Conservation (phyloP, 2,329 filamentous ascomycete species). For the Paraphaeosphaeria sporulosa region DNA sequence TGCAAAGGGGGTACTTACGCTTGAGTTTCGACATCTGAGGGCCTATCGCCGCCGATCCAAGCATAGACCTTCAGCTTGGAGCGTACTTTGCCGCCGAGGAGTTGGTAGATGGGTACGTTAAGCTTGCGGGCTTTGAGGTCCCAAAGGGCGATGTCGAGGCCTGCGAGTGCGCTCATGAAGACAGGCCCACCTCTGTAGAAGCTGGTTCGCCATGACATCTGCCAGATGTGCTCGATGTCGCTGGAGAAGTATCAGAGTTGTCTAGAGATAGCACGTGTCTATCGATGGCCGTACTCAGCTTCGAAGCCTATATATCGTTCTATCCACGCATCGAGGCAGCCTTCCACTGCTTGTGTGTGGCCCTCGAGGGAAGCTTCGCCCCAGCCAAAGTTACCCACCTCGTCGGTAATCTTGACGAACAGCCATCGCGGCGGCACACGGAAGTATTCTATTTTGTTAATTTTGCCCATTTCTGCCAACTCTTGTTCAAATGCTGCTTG, state of each 20-base stretch:
- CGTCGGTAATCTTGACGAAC: slow-evolving; percentile 78
- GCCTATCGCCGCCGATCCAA: slow-evolving; percentile 80
- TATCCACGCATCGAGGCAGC: slow-evolving; percentile 72
- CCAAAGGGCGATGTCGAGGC: slow-evolving; percentile 82
- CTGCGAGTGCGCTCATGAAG: slow-evolving; percentile 79
- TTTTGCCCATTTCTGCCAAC: slow-evolving; percentile 60
- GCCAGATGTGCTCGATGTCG: slow-evolving; percentile 84
- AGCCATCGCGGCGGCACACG: slow-evolving; percentile 78
- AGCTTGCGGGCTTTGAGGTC: slow-evolving; percentile 73
- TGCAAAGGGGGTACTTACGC: slow-evolving; percentile 58
- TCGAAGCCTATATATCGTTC: slow-evolving; percentile 70
- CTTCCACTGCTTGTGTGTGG: slow-evolving; percentile 77
- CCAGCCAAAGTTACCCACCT: slow-evolving; percentile 71
- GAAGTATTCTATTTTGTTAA: slow-evolving; percentile 74
- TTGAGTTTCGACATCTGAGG: slow-evolving; percentile 69
- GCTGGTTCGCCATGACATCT: slow-evolving; percentile 70
- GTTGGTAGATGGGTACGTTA: slow-evolving; percentile 73
- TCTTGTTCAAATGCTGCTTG: neutral
- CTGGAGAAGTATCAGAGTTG: slow-evolving; percentile 48
- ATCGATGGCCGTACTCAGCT: slow-evolving; percentile 64
- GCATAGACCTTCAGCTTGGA: slow-evolving; percentile 75
- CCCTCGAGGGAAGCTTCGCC: slow-evolving; percentile 78
- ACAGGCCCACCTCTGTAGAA: slow-evolving; percentile 83
- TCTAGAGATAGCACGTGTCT: neutral
- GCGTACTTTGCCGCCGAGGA: slow-evolving; percentile 77